Percentiles rank a stretch among this genome's conserved stretches.
These are phyloP conservation scores for Diaporthe humulicola DNA, from an alignment of 2,329 filamentous ascomycete genomes.

Conservation along the genomic window DNA sequence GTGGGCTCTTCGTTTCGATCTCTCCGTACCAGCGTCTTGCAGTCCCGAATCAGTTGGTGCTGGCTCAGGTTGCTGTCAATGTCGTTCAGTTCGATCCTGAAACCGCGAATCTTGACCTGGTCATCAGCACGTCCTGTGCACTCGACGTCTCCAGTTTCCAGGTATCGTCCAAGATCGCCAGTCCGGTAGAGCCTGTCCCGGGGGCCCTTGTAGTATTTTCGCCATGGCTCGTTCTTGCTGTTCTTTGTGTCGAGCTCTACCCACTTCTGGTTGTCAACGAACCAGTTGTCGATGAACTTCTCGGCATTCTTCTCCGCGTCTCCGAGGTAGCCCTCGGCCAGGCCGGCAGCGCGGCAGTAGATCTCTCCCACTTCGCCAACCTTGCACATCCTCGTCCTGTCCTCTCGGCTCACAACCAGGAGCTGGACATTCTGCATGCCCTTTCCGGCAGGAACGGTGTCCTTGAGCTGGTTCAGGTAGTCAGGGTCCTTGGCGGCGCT, in stretches of 20 bases:
- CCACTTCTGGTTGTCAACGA: conserved; percentile 81
- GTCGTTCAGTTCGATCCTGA: conserved; percentile 93
- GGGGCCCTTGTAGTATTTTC: conserved; percentile 82
- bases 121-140: conserved; percentile 85
- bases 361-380: conserved; percentile 89
- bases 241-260: conserved; percentile 71
- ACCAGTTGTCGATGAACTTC: conserved; percentile 91
- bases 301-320: conserved; percentile 66
- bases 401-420: conserved; percentile 81
- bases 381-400: conserved; percentile 77
- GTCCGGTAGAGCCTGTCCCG: conserved; percentile 89
- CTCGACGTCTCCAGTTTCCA: conserved; percentile 77
- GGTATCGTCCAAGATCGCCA: conserved; percentile 86
- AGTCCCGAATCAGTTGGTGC: conserved; percentile 83
- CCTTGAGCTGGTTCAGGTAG: conserved; percentile 60
- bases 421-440: conserved; percentile 94
- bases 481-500: conserved; percentile 72
- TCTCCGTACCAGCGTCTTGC: conserved; percentile 85
- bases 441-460: conserved; percentile 85
- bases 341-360: conserved; percentile 83
- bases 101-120: conserved; percentile 96
- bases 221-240: conserved; percentile 77
- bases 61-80: conserved; percentile 87
- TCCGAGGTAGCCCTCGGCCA: conserved; percentile 75
- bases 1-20: conserved; percentile 88